Evolutionary conservation across 1,139 yeast genomes (phyloP).

Genomic region (Diutina mesorugosa): DNA sequence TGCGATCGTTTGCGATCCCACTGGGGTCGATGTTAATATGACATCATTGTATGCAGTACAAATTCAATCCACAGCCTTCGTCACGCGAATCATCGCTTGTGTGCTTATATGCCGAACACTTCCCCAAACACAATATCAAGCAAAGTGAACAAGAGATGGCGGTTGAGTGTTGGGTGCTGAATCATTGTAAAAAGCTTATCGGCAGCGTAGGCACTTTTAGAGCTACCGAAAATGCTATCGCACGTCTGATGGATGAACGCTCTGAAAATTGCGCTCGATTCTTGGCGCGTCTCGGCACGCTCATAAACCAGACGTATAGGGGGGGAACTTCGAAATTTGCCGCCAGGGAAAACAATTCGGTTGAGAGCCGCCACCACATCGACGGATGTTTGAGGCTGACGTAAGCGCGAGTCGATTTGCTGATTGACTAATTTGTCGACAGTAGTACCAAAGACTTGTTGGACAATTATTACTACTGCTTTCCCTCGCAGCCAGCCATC

Average conservation of each 20-base stretch:
- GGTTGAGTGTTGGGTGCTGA: slow-evolving; percentile 63
- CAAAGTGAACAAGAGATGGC: slow-evolving; percentile 47
- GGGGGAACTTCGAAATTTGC: slow-evolving; percentile 35
- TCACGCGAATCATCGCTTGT: not conserved
- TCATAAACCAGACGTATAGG: slow-evolving; percentile 36
- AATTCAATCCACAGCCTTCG: not conserved
- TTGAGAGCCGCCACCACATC: slow-evolving; percentile 31
- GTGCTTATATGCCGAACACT: slow-evolving; percentile 15
- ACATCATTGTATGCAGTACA: not conserved
- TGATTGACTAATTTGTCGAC: slow-evolving; percentile 59
- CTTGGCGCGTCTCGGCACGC: slow-evolving; percentile 38
- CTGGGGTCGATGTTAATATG: not conserved
- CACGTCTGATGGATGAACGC: slow-evolving; percentile 27
- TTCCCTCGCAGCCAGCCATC: slow-evolving; percentile 75
- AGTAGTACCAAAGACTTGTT: slow-evolving; percentile 80
- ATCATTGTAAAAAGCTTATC: slow-evolving; percentile 47
- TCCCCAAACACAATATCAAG: slow-evolving; percentile 36
- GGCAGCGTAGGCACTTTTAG: slow-evolving; percentile 55
- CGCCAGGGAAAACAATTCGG: slow-evolving; percentile 53
- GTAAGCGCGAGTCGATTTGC: slow-evolving; percentile 16
- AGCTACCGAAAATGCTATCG: slow-evolving; percentile 37
- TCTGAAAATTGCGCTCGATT: slow-evolving; percentile 45
- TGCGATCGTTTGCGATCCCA: not conserved
- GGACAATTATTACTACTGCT: slow-evolving; percentile 69
- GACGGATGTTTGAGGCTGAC: slow-evolving; percentile 37